Evolutionary conservation across 805 yeast species (phyloP), one percentile per base, ranked within the genome.

Genomic region (Cyberlindnera petersonii): DNA sequence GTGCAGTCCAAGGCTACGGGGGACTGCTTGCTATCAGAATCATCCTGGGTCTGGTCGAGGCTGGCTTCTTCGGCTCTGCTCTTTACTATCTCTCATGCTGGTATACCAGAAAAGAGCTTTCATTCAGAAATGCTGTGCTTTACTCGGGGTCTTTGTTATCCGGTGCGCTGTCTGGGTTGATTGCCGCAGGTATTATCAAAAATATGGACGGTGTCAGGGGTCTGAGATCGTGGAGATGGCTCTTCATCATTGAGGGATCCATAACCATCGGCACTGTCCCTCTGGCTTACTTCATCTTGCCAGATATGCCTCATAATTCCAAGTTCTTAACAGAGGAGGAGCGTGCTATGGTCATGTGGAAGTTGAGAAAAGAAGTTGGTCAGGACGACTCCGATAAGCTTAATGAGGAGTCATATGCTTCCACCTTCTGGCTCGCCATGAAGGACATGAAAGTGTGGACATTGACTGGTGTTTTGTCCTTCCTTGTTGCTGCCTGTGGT

Each of bases 191-290:
- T 1, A 75, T 75, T 33, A 68, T 68, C 46, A 58, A 56, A 18
- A 64, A 66, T 47, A 61, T 75, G 65, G 65, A 52, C 31, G 47
- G 47, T 27, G 37, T 30, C 11, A 71, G 46, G 71, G 74, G 39
- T 1, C 50, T 77, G 14, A 65, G 68, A 11, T 83, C 84, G 9
- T 78, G 83, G 83, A 68, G 79, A 59, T 78, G 84, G 84, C 51
- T 78, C 16, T 79, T 77, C 52, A 72, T 79, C 31, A 74, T 79
- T 44, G 83, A 79, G 55, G 83, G 83, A 30, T 64, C 66, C 3
- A 64, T 72, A 40, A 76, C 82, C 9, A 69, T 72, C 13, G 33
- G 53, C 1, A 66, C 80, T 47, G 87, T 38, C 60, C 62, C 32
- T 48, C 66, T 33, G 68, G 73, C 30, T 63, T 71, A 70, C 52